These are phyloP conservation scores for Cutaneotrichosporon sp. DNA, from an alignment of 1,284 basidiomycete species.

Conservation along the genomic window DNA sequence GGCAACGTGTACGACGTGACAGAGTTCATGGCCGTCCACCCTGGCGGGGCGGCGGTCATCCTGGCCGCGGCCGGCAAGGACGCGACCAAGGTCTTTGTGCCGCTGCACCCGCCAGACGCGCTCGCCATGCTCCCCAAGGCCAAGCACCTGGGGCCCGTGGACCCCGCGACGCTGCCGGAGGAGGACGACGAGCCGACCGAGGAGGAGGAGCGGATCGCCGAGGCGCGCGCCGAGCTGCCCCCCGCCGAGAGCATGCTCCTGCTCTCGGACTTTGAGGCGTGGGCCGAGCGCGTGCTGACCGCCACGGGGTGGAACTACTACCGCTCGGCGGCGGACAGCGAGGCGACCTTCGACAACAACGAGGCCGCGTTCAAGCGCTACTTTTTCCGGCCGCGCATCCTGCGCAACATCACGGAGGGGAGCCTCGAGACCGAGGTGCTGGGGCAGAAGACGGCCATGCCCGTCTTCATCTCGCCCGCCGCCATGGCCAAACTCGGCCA, in stretches of 20 bases:
- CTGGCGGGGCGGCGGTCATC: slow-evolving; percentile 60
- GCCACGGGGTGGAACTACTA: slow-evolving; percentile 62
- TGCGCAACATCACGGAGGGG: slow-evolving; percentile 39
- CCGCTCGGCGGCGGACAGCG: slow-evolving; percentile 58
- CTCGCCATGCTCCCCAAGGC: slow-evolving; percentile 55
- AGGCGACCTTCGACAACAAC: slow-evolving; percentile 57
- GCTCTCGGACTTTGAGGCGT: slow-evolving; percentile 66
- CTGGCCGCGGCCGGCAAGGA: slow-evolving; percentile 61
- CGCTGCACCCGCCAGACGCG: slow-evolving; percentile 56
- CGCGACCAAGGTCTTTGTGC: slow-evolving; percentile 58
- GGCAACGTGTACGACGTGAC: slow-evolving; percentile 61
- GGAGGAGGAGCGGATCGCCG: slow-evolving; percentile 67
- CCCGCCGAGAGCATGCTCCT: slow-evolving; percentile 68
- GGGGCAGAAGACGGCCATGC: slow-evolving; percentile 69
- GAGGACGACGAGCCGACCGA: slow-evolving; percentile 59
- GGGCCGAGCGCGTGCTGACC: slow-evolving; percentile 54
- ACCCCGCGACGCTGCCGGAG: slow-evolving; percentile 59
- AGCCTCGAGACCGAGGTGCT: slow-evolving; percentile 61
- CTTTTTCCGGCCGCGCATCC: slow-evolving; percentile 59
- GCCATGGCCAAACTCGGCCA: slow-evolving; percentile 90
- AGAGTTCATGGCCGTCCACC: slow-evolving; percentile 69
- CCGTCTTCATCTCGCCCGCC: slow-evolving; percentile 79
- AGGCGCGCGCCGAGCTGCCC: slow-evolving; percentile 62
- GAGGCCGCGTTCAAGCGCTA: slow-evolving; percentile 57
- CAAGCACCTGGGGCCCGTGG: slow-evolving; percentile 71